phyloP scores from a whole-genome alignment of 371 early-diverging fungal species.

The Mucor indicus region DNA sequence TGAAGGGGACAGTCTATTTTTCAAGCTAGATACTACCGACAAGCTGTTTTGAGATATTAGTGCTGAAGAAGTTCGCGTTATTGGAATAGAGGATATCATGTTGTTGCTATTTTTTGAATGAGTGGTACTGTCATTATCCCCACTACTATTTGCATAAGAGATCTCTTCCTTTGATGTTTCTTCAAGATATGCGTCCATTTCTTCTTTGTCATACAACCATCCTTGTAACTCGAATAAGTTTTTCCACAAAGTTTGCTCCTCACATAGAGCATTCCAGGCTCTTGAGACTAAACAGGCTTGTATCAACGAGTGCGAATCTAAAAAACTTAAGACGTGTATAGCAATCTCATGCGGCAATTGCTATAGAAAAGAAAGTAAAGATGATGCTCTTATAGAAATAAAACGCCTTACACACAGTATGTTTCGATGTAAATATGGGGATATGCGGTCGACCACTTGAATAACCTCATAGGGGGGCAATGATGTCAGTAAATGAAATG shows the following conservation, averaged over 20 bases:
- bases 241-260: conserved; percentile 67
- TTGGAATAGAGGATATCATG: conserved; percentile 2
- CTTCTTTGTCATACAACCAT: conserved; percentile 51
- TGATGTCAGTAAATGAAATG: conserved; percentile 13
- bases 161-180: conserved; percentile 4
- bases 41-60: too few relatives aligned
- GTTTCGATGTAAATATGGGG: conserved; percentile 52
- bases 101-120: not conserved
- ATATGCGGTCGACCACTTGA: conserved; percentile 23
- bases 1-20: too few relatives aligned
- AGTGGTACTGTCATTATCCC: not conserved
- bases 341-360: conserved; percentile 60
- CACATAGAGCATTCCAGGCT: conserved; percentile 57
- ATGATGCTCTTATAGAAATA: not conserved
- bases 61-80: conserved; percentile 16
- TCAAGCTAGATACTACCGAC: too few relatives aligned
- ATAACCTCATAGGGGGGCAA: conserved; percentile 11
- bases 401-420: not conserved
- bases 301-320: conserved; percentile 46
- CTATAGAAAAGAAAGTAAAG: conserved; percentile 10
- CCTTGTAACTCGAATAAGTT: conserved; percentile 46
- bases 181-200: conserved; percentile 44
- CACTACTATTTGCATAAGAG: not conserved
- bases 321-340: conserved; percentile 55
- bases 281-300: conserved; percentile 56